Base-by-base conservation (phyloP, 2,329 filamentous ascomycete genomes). In the Leptographium wingfieldii region DNA sequence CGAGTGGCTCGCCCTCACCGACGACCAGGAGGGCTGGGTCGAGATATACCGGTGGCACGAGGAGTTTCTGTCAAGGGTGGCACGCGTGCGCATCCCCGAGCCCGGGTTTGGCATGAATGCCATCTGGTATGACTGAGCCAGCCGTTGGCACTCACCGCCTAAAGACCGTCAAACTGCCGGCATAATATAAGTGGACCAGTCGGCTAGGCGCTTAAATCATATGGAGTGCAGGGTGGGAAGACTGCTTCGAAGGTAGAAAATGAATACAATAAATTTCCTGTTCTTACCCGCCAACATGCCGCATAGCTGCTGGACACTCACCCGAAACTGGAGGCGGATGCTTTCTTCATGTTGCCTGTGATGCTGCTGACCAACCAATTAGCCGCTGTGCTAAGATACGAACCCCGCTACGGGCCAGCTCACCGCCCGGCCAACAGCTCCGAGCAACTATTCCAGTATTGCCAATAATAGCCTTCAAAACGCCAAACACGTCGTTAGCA, bases 101-200 rank as follows among this genome's bases (percentile, higher is more conserved):
- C 88, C 88, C n/a, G 90, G 90, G 1, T 95, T 95, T 70, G 90
- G 90, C 1, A 95, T 95, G 90, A 95, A 95, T 73, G 90, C 90
- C n/a, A 91, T 95, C 64, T 95, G 90, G 90, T 94, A 94, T 71
- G 87, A 95, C 73, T 90, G 25, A 38, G 31, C 11, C n/a, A 1
- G 9, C 4, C 7, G 4, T 31, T 31, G 22, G 29, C 5, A 31
- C 19, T n/a, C 38, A 31, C 27, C 55, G 43, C 40, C 33, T 14
- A 12, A 9, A n/a, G 19, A n/a, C 14, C 4, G 14, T 1, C 3
- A 25, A 33, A 53, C 0, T 52, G 33, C 56, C 57, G 57, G 57
- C 57, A 58, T 33, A 58, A 58, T 56, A 14, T n/a, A 46, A 46
- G 35, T 46, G 55, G 38, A 31, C 5, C 31, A 31, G 31, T 7